Percentiles rank a stretch among this genome's conserved stretches.
These are phyloP conservation scores for Diaporthe aspalathi DNA, from an alignment of 2,329 filamentous ascomycete genomes.

Conservation along the genomic window DNA sequence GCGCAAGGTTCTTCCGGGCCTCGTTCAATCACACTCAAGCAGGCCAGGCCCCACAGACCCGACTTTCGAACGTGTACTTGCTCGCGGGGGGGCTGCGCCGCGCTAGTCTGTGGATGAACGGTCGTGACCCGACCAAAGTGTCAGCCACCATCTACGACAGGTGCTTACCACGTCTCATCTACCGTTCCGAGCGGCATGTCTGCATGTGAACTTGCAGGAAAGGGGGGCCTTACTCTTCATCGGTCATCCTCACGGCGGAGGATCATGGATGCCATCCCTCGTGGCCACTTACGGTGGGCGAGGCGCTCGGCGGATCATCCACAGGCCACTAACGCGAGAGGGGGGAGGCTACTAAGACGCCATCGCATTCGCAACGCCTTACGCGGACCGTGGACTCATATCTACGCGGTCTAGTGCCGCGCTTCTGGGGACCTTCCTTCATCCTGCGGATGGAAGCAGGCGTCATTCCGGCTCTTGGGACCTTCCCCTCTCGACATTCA, in stretches of 20 bases:
- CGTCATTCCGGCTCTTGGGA: slow-evolving; percentile 22
- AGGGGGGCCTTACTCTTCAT: background rate
- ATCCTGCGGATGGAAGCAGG: slow-evolving; percentile 14
- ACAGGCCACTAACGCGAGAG: slow-evolving; percentile 19
- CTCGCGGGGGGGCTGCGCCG: slow-evolving; percentile 7
- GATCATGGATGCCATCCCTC: slow-evolving; percentile 3
- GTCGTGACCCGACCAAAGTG: background rate
- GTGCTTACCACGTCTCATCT: slow-evolving; percentile 1
- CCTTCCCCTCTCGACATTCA: slow-evolving; percentile 33
- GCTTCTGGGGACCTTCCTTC: slow-evolving; percentile 17
- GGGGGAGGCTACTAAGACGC: slow-evolving; percentile 13
- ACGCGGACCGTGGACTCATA: slow-evolving; percentile 16
- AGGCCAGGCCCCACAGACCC: slow-evolving; percentile 28
- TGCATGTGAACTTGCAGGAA: background rate
- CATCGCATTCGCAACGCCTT: slow-evolving; percentile 34
- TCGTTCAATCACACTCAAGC: slow-evolving; percentile 27
- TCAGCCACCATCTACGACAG: slow-evolving; percentile 18
- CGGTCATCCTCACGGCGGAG: slow-evolving; percentile 7
- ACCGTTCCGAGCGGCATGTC: background rate
- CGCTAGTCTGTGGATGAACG: slow-evolving; percentile 16
- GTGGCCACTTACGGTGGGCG: slow-evolving; percentile 15
- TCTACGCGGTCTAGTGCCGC: slow-evolving; percentile 18
- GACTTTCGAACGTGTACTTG: slow-evolving; percentile 12
- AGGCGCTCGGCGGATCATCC: slow-evolving; percentile 27
- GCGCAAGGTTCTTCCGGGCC: slow-evolving; percentile 25